Evolutionary conservation across 495 filamentous ascomycete species (phyloP).

Genomic region (Neurospora sp.): DNA sequence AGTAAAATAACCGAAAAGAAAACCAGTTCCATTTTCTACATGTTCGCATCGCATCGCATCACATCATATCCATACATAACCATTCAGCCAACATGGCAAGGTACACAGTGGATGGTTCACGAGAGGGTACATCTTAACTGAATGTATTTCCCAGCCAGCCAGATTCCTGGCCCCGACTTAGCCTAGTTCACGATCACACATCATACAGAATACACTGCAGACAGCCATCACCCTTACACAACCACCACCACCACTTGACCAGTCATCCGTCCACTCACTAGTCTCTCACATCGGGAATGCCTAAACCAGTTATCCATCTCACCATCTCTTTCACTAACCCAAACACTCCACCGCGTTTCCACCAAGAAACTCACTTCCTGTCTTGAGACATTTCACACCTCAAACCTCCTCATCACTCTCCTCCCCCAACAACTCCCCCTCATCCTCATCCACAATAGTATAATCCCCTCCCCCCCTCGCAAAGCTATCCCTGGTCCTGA

Average conservation of each 20-base stretch:
- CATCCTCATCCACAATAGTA: slow-evolving; percentile 77
- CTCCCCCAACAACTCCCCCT: slow-evolving; percentile 83
- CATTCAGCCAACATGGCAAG: not conserved
- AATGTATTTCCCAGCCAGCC: too few species aligned
- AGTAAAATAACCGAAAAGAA: not conserved
- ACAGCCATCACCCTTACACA: too few species aligned
- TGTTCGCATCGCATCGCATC: not conserved
- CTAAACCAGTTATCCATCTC: not conserved
- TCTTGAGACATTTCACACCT: not conserved
- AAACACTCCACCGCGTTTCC: not conserved
- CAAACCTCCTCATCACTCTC: slow-evolving; percentile 86
- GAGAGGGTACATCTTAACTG: too few species aligned
- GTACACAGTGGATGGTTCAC: too few species aligned
- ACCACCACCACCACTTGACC: not conserved
- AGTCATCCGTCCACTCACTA: not conserved
- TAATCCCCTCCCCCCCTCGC: slow-evolving; percentile 78
- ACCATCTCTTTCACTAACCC: not conserved
- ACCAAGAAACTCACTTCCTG: not conserved
- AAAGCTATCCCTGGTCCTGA: slow-evolving; percentile 77
- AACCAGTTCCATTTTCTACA: not conserved
- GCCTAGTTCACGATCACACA: too few species aligned
- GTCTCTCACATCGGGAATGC: not conserved
- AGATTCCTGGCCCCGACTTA: too few species aligned
- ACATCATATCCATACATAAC: not conserved
- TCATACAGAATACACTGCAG: too few species aligned